Base-by-base conservation (phyloP, 2,329 filamentous ascomycete species). In the Dendrostoma leiphaemia region DNA sequence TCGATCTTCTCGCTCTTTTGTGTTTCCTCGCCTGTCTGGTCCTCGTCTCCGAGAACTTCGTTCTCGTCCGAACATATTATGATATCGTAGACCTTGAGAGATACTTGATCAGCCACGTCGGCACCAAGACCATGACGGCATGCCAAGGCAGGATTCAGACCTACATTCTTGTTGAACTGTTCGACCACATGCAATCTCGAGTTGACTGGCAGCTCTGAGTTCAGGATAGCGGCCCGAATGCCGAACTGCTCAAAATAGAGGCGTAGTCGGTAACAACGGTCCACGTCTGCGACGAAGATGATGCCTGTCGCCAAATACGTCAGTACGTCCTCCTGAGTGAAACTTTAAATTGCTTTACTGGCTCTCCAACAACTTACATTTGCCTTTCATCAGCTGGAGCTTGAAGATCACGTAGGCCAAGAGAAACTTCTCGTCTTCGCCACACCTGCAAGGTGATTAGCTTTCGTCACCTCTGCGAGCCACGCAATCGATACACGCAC, bases 181-280 rank as follows among this genome's bases (percentile, higher is more conserved):
- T 97, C 89, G 3, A 99, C 93, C 2, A 96, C 91, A 67, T 99
- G 93, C 35, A 97, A 85, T 56, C 94, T 82, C 1, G 90, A 94
- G 65, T 97, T 97, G 61, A 97, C 86, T 0, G 94, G 94, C 32
- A 99, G 74, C 67, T 99, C 93, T 1, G 91, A 94, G 73, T 99
- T 99, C 37, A 99, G 75, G 26, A 97, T 90, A 71, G 90, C 96
- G 64, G 90, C 93, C 68, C 91, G 88, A 67, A 97, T 93, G 44
- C 91, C 92, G 66, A 99, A 99, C 67, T 99, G 94, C 71, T 99
- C 94, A 49, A 99, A 82, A 67, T 94, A 99, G 7, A 99, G 80
- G 72, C 97, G 97, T 23, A 99, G 75, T 32, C 94, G 84, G 71
- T 99, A 99, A 64, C 89, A 96, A 60, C 79, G 74, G 71, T 97